Percentiles rank a stretch among this genome's conserved stretches.
These are phyloP conservation scores for Saccharomyces hybrid DNA, from an alignment of 1,139 yeast species.

Conservation along the genomic window DNA sequence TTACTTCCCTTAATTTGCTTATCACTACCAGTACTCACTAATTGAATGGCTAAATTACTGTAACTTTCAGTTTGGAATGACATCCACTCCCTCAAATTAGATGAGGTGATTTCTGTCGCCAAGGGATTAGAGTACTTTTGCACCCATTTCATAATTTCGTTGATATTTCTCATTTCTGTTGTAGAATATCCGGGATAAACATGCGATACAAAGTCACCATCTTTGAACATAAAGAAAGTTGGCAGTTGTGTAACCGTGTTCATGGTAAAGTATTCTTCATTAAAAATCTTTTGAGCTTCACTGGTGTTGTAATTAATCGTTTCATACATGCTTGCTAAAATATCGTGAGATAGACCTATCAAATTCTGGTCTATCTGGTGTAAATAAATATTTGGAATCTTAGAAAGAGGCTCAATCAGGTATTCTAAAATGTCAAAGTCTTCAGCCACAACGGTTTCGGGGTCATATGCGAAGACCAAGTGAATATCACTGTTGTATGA, in stretches of 20 bases:
- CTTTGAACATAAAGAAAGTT: constrained; percentile 51
- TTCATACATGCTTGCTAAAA: constrained; percentile 39
- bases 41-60: constrained; percentile 48
- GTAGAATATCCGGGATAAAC: constrained; percentile 56
- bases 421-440: constrained; percentile 56
- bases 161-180: constrained; percentile 49
- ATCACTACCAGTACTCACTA: constrained; percentile 42
- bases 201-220: constrained; percentile 44
- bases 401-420: constrained; percentile 49
- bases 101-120: constrained; percentile 44
- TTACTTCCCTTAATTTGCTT: constrained; percentile 10
- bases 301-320: constrained; percentile 38
- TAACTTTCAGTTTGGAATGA: constrained; percentile 29
- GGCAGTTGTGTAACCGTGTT: constrained; percentile 54
- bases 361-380: constrained; percentile 46
- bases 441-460: constrained; percentile 45
- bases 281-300: constrained; percentile 32
- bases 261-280: constrained; percentile 42
- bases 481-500: constrained; percentile 41
- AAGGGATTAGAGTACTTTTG: constrained; percentile 43
- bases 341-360: constrained; percentile 36
- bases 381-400: constrained; percentile 49
- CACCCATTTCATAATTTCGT: constrained; percentile 44
- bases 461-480: constrained; percentile 50
- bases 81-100: constrained; percentile 35